Conservation (phyloP, 495 filamentous ascomycete genomes). For the Aspergillus baeticus region DNA sequence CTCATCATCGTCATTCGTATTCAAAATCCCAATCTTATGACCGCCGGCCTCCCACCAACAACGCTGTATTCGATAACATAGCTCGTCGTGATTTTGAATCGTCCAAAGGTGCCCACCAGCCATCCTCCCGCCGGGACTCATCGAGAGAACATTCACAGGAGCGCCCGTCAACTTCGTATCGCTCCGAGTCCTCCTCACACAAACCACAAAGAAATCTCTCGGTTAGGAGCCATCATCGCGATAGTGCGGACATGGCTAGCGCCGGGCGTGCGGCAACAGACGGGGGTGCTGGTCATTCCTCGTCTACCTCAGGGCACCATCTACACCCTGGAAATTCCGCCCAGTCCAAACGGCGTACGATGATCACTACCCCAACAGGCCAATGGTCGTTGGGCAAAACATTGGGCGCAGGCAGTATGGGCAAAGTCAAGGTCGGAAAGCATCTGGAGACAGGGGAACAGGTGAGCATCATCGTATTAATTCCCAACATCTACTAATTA, state of each 20-base stretch:
- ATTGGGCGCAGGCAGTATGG: conserved; percentile 97
- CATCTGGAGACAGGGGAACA: conserved; percentile 80
- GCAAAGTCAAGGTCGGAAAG: conserved; percentile 86
- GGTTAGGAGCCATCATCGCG: conserved; percentile 43
- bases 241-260: conserved; percentile 57
- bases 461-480: conserved; percentile 41
- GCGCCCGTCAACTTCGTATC: conserved; percentile 45
- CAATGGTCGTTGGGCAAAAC: conserved; percentile 96
- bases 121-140: conserved; percentile 51
- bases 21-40: conserved; percentile 53
- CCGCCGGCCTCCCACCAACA: conserved; percentile 48
- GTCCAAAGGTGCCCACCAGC: conserved; percentile 46
- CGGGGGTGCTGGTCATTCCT: conserved; percentile 38
- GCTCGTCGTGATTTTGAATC: conserved; percentile 60
- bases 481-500: not conserved
- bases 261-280: conserved; percentile 36
- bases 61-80: conserved; percentile 51
- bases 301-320: conserved; percentile 41
- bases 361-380: conserved; percentile 78
- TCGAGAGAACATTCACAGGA: conserved; percentile 53
- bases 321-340: conserved; percentile 35
- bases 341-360: conserved; percentile 69
- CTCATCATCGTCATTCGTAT: conserved; percentile 35
- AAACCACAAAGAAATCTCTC: conserved; percentile 47
- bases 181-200: conserved; percentile 49